Evolutionary conservation across 805 yeast genomes (phyloP).

Genomic region (Ascoidea asiatica): DNA sequence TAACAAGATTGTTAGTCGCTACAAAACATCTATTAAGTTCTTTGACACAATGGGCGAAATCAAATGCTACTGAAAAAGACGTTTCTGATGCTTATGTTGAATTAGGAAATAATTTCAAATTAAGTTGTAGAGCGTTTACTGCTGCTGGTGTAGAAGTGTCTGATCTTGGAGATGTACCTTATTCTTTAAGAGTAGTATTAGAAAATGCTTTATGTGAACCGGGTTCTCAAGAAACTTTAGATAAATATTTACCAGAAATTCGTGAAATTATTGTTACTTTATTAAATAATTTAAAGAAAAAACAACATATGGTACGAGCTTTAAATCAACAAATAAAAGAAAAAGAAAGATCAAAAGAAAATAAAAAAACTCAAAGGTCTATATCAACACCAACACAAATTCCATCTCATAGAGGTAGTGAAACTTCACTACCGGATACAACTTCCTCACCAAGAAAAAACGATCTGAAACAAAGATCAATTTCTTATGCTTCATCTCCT

Average conservation of each 20-base stretch:
- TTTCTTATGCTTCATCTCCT: neutral
- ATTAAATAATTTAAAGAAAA: slow-evolving; percentile 65
- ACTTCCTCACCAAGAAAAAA: neutral
- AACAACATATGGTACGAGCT: slow-evolving; percentile 46
- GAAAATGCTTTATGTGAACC: slow-evolving; percentile 79
- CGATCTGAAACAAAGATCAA: neutral
- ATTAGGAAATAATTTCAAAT: slow-evolving; percentile 86
- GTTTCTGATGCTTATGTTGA: slow-evolving; percentile 87
- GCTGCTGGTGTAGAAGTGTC: slow-evolving; percentile 68
- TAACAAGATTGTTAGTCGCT: slow-evolving; percentile 67
- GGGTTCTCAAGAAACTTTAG: slow-evolving; percentile 74
- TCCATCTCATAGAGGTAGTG: neutral
- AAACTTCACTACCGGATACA: neutral
- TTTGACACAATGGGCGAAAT: slow-evolving; percentile 81
- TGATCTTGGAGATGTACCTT: slow-evolving; percentile 87
- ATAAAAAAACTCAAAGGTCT: neutral
- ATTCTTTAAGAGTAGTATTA: slow-evolving; percentile 57
- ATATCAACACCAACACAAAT: neutral
- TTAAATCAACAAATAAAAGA: slow-evolving; percentile 17
- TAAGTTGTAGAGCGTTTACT: slow-evolving; percentile 68
- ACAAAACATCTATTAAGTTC: slow-evolving; percentile 82
- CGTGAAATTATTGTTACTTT: slow-evolving; percentile 75
- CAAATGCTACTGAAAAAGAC: slow-evolving; percentile 62
- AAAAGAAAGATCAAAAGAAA: slow-evolving; percentile 1
- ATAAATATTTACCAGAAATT: slow-evolving; percentile 68